Evolutionary conservation across 352 stramenopile genomes (phyloP).

Genomic region (Globisporangium takayamanum): DNA sequence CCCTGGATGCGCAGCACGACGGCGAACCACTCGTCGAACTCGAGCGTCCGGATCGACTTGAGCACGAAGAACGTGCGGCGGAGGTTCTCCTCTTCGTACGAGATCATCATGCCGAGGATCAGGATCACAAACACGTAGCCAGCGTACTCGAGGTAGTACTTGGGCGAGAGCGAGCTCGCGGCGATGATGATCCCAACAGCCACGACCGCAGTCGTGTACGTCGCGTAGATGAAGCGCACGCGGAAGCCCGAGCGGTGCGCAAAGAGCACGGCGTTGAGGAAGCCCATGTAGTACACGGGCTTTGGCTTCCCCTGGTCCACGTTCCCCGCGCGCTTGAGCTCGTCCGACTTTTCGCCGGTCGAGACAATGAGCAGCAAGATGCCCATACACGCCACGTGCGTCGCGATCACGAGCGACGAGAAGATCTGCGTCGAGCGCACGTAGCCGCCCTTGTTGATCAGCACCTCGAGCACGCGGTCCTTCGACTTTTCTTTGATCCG

Average conservation of each 20-base stretch:
- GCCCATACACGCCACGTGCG: conserved; percentile 66
- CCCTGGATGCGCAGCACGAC: conserved; percentile 68
- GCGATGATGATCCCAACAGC: conserved; percentile 58
- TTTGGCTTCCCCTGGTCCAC: conserved; percentile 43
- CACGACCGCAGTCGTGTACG: conserved; percentile 62
- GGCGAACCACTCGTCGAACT: conserved; percentile 79
- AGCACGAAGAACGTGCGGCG: conserved; percentile 77
- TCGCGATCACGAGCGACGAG: conserved; percentile 58
- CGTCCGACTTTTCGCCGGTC: conserved; percentile 29
- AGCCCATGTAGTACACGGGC: conserved; percentile 79
- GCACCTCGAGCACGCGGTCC: conserved; percentile 43
- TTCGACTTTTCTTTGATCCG: conserved; percentile 43
- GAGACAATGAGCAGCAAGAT: conserved; percentile 61
- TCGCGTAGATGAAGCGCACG: conserved; percentile 75
- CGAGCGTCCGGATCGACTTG: conserved; percentile 71
- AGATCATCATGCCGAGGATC: conserved; percentile 82
- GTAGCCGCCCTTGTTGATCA: conserved; percentile 73
- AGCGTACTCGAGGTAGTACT: conserved; percentile 65
- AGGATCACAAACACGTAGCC: conserved; percentile 64
- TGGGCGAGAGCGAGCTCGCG: conserved; percentile 37
- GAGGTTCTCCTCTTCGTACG: conserved; percentile 72
- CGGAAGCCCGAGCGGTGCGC: conserved; percentile 71
- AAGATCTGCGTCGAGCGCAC: conserved; percentile 79
- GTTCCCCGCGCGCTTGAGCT: conserved; percentile 15
- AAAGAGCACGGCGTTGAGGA: conserved; percentile 76